phyloP scores from a whole-genome alignment of 352 stramenopile species.

The Pythium dissimile region DNA sequence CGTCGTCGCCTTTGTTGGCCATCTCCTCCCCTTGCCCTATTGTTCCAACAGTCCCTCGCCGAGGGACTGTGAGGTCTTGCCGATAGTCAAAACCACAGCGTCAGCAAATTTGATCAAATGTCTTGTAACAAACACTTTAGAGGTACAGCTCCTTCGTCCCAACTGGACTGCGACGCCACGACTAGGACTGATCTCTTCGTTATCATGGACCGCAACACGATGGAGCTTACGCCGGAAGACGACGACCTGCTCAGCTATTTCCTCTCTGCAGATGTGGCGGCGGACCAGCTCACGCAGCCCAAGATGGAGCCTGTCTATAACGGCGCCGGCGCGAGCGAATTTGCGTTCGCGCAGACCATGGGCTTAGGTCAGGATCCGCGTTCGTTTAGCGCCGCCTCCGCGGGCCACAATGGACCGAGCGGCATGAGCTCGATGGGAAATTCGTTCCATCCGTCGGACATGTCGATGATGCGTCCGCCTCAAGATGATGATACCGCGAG shows the following conservation, averaged over 20 bases:
- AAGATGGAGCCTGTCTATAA: constrained; percentile 25
- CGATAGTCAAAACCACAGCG: too few species aligned
- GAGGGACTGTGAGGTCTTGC: too few species aligned
- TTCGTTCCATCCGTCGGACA: constrained; percentile 48
- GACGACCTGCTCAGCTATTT: constrained; percentile 88
- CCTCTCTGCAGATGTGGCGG: constrained; percentile 66
- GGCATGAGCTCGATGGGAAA: constrained; percentile 46
- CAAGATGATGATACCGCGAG: constrained; percentile 47
- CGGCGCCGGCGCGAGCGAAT: constrained; percentile 11
- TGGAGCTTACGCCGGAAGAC: constrained; percentile 83
- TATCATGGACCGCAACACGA: constrained; percentile 25
- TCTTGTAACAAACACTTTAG: not conserved
- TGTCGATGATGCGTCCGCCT: constrained; percentile 50
- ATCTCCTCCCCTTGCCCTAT: not conserved
- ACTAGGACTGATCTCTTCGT: not conserved
- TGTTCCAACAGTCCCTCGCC: not conserved
- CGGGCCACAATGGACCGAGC: constrained; percentile 1
- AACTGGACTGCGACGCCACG: not conserved
- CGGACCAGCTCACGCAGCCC: constrained; percentile 43
- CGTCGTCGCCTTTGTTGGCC: constrained; percentile 24
- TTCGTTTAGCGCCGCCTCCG: constrained; percentile 7
- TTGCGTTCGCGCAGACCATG: constrained; percentile 26
- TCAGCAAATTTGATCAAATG: too few species aligned
- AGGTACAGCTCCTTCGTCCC: not conserved
- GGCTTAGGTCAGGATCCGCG: constrained; percentile 20